A percentile compares a stretch with the other conserved stretches of the same genome.
phyloP scores from a whole-genome alignment of 306 rosid species.

The Gastrolobium bilobum region DNA sequence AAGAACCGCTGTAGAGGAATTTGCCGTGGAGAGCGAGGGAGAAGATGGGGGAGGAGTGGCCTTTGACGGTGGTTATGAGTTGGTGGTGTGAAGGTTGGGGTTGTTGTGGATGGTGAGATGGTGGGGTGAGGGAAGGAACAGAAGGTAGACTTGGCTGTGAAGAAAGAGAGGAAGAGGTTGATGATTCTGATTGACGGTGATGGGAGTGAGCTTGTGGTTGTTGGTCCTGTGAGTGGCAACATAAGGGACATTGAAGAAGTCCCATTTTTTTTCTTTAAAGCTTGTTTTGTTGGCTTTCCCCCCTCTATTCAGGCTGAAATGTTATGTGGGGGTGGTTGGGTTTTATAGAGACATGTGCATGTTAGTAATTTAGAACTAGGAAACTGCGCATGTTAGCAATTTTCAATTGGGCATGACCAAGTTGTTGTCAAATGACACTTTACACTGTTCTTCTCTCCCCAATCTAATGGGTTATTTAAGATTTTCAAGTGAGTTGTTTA shows the following conservation, averaged over 20 bases:
- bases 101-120: background rate
- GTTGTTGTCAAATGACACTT: slow-evolving; percentile 9
- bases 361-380: background rate
- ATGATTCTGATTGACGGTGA: slow-evolving; percentile 57
- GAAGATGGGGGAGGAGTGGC: slow-evolving; percentile 60
- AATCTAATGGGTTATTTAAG: background rate
- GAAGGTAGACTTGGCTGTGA: slow-evolving; percentile 84
- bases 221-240: slow-evolving; percentile 47
- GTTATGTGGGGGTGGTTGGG: slow-evolving; percentile 23
- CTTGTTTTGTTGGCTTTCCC: slow-evolving; percentile 4
- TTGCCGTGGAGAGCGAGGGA: slow-evolving; percentile 61
- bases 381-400: slow-evolving; percentile 12
- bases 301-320: background rate
- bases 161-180: slow-evolving; percentile 63
- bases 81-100: slow-evolving; percentile 44
- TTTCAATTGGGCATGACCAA: background rate
- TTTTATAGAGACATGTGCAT: slow-evolving; percentile 45
- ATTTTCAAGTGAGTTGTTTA: background rate
- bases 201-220: slow-evolving; percentile 40
- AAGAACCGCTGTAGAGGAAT: slow-evolving; percentile 60
- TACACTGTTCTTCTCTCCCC: background rate
- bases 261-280: slow-evolving; percentile 47
- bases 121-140: slow-evolving; percentile 68
- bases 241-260: slow-evolving; percentile 57
- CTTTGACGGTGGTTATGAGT: slow-evolving; percentile 55